phyloP scores from a whole-genome alignment of 371 early-diverging fungal genomes.

The Mucor piriformis region DNA sequence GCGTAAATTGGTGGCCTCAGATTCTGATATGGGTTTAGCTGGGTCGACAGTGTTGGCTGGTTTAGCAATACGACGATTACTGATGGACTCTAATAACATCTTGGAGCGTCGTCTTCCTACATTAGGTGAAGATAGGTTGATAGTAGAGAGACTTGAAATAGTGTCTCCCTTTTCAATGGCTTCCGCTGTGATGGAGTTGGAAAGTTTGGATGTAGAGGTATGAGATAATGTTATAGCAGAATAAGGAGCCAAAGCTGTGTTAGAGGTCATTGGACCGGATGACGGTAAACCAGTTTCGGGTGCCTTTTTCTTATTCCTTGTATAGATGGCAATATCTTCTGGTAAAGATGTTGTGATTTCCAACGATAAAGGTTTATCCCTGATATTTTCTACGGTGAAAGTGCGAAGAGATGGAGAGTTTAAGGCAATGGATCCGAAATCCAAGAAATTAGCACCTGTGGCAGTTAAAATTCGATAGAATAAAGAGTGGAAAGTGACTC shows the following conservation, averaged over 20 bases:
- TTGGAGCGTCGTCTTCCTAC: conserved; percentile 18
- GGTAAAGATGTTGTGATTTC: conserved; percentile 71
- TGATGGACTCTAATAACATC: conserved; percentile 19
- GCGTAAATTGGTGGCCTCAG: conserved; percentile 14
- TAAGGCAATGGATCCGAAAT: conserved; percentile 86
- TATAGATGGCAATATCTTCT: conserved; percentile 69
- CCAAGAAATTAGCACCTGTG: conserved; percentile 89
- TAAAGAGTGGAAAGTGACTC: conserved; percentile 95
- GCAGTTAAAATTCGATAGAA: conserved; percentile 94
- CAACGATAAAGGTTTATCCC: conserved; percentile 55
- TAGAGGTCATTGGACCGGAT: neutral
- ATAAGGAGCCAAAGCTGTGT: neutral
- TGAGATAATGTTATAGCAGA: neutral
- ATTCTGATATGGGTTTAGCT: conserved; percentile 4
- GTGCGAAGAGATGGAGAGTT: conserved; percentile 83
- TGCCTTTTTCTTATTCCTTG: conserved; percentile 30
- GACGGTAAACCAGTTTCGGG: neutral
- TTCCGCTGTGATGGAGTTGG: conserved; percentile 17
- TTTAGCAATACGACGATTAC: conserved; percentile 25
- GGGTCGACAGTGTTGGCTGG: neutral
- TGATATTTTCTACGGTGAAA: conserved; percentile 87
- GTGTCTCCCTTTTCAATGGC: conserved; percentile 19
- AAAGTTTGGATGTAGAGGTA: conserved; percentile 5
- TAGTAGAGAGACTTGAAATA: conserved; percentile 1
- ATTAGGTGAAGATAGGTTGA: neutral